Percentiles rank a stretch among this genome's conserved stretches.
phyloP scores from a whole-genome alignment of 257 asterid genomes.

The Solanum pennellii region DNA sequence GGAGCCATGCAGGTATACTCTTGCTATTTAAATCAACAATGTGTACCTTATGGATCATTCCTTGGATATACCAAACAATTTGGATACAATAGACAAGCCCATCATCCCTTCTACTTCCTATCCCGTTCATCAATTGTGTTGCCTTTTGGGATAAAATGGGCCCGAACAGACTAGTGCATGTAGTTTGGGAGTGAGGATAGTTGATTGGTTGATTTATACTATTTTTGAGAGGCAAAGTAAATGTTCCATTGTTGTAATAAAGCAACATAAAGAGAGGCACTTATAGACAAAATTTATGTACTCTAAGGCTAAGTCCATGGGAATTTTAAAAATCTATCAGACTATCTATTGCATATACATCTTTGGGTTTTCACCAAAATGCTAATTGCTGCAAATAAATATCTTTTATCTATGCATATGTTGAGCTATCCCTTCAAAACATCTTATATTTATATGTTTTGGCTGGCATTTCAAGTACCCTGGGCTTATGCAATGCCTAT shows the following conservation, averaged over 20 bases:
- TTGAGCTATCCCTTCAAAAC: background rate
- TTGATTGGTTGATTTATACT: background rate
- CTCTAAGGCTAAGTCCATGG: background rate
- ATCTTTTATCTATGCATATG: background rate
- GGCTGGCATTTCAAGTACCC: background rate
- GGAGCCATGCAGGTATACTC: slow-evolving; percentile 88
- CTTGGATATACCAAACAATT: background rate
- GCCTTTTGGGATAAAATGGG: background rate
- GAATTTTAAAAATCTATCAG: background rate
- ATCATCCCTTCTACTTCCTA: background rate
- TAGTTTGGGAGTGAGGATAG: background rate
- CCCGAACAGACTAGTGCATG: background rate
- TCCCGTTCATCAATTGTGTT: background rate
- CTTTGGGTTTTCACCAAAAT: background rate
- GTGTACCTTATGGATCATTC: background rate
- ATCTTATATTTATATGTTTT: background rate
- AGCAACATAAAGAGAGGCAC: background rate
- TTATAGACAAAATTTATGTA: background rate
- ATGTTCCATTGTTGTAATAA: background rate
- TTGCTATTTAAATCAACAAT: background rate
- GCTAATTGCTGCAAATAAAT: background rate
- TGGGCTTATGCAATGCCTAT: background rate
- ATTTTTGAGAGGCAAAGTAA: background rate
- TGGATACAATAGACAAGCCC: background rate
- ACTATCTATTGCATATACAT: background rate